Evolutionary conservation across 345 rosid genomes (phyloP).

Genomic region (Ceriops decandra): DNA sequence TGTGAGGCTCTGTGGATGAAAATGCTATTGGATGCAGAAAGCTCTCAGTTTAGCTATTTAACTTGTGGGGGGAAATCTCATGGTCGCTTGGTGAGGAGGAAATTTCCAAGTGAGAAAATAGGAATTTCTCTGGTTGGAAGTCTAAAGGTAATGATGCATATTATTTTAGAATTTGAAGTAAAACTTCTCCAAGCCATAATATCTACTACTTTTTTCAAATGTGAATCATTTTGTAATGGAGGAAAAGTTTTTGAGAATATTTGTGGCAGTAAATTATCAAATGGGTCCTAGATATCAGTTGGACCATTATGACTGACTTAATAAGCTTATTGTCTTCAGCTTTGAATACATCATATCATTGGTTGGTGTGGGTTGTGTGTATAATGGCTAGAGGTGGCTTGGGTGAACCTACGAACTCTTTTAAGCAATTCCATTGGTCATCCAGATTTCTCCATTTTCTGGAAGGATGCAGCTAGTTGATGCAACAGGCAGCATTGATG

Average conservation of each 20-base stretch:
- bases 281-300: too few species aligned
- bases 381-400: conserved; percentile 9
- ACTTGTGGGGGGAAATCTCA: conserved; percentile 27
- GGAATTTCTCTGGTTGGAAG: conserved; percentile 61
- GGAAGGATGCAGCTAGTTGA: conserved; percentile 83
- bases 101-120: conserved; percentile 47
- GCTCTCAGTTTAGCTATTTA: conserved; percentile 17
- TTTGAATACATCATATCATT: too few species aligned
- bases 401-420: conserved; percentile 8
- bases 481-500: conserved; percentile 63
- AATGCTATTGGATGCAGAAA: conserved; percentile 25
- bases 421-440: conserved; percentile 12
- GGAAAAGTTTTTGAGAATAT: background rate
- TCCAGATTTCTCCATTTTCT: conserved; percentile 54
- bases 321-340: too few species aligned
- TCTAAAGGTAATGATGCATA: conserved; percentile 52
- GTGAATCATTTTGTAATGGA: conserved; percentile 2
- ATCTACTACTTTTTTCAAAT: conserved; percentile 3
- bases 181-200: background rate
- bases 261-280: too few species aligned
- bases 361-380: background rate
- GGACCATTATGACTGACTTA: too few species aligned
- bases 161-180: background rate
- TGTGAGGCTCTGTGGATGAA: conserved; percentile 49
- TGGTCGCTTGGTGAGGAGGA: conserved; percentile 41